A percentile compares a stretch with the other conserved stretches of the same genome.
These are phyloP conservation scores for Malassezia equina DNA, from an alignment of 1,284 basidiomycete genomes.

Conservation along the genomic window DNA sequence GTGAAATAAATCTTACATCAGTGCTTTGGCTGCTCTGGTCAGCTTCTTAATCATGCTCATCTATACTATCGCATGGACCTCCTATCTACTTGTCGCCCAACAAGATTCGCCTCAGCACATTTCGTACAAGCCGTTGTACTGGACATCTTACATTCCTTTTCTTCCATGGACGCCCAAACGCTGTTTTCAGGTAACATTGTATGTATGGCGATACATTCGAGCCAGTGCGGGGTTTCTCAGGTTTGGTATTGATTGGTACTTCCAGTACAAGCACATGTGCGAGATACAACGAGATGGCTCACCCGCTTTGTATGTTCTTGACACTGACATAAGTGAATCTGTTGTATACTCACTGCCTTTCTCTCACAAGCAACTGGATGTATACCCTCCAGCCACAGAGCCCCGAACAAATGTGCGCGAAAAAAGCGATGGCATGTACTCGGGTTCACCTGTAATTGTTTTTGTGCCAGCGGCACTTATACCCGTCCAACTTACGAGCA, in stretches of 20 bases:
- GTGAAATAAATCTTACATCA: too few species aligned
- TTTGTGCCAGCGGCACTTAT: conserved; percentile 45
- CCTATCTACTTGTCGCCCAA: conserved; percentile 44
- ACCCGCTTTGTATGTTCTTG: neutral
- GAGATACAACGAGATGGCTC: neutral
- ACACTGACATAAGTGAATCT: neutral
- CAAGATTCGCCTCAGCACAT: conserved; percentile 29
- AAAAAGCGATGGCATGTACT: too few species aligned
- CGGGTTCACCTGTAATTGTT: conserved; percentile 46
- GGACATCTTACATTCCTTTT: conserved; percentile 26
- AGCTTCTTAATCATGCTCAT: conserved; percentile 10
- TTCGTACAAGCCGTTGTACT: conserved; percentile 12
- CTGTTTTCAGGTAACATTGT: conserved; percentile 39
- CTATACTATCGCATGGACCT: conserved; percentile 44
- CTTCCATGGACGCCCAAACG: conserved; percentile 40
- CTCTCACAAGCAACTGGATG: conserved; percentile 3
- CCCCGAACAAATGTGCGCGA: neutral
- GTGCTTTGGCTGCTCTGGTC: neutral
- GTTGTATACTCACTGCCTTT: conserved; percentile 12
- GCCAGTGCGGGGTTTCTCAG: neutral
- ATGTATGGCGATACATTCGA: conserved; percentile 24
- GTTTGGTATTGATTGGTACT: neutral
- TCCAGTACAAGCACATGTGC: neutral
- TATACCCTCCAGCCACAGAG: conserved; percentile 1
- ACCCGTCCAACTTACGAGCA: conserved; percentile 23